Evolutionary conservation across 139 green algal species (phyloP), one percentile per base, ranked within the genome.

Genomic region (Desmodesmus armatus): DNA sequence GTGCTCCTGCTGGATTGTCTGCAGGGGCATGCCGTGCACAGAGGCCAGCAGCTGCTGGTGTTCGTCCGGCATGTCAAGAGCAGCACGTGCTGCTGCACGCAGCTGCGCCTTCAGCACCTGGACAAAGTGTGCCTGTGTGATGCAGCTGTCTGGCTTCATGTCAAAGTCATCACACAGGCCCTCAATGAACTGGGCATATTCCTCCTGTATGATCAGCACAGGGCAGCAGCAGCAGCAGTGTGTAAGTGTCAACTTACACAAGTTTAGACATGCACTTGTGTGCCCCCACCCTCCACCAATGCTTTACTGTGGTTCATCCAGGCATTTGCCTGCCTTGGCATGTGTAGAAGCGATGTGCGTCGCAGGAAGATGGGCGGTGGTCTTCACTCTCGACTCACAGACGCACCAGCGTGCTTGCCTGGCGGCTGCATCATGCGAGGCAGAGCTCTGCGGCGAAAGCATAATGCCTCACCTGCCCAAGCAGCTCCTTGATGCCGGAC

Each of bases 161-260:
- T 55, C 76, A 72, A 83, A 83, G n/a, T 83, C 76, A 3, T 83
- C 76, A 39, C 35, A 73, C 1, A 83, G n/a, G 47, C 55, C 55
- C 29, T 33, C 2, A 51, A 83, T 65, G 35, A 83, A 83, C 29
- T 44, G n/a, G 19, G 73, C 44, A 44, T 49, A 80, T 44, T 80
- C 29, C 13, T 80, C 73, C 73, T 80, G 73, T 41, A 29, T 7
- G 47, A 7, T 7, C 13, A 13, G 47, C 47, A 55, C 47, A 13
- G 47, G 47, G 47, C 71, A 79, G 71, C 40, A 79, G 43, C 43
- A 60, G 41, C 21, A 29, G 71, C 41, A 79, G 25, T 21, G n/a
- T 13, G 60, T 33, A n/a, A n/a, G n/a, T n/a, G n/a, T n/a, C n/a
- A n/a, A n/a, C n/a, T n/a, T n/a, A n/a, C n/a, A n/a, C n/a, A n/a